Evolutionary conservation across 345 rosid genomes (phyloP).

Genomic region (Boechera stricta): DNA sequence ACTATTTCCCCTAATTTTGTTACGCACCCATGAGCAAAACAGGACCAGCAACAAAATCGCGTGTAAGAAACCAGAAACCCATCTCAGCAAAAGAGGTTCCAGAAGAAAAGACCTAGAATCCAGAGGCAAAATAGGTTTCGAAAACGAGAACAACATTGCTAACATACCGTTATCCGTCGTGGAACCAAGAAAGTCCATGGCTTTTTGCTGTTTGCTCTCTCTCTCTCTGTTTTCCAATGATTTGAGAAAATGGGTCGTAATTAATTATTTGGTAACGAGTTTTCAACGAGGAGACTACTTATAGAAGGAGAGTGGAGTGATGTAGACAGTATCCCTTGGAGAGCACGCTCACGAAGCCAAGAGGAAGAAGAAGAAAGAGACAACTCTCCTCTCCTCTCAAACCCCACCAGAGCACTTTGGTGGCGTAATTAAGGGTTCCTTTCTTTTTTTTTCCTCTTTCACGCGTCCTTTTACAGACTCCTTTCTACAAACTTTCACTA

Average conservation of each 20-base stretch:
- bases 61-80: constrained; percentile 57
- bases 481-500: not conserved
- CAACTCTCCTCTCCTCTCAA: constrained; percentile 23
- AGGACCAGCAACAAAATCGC: constrained; percentile 52
- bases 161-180: constrained; percentile 21
- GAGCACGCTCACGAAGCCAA: constrained; percentile 36
- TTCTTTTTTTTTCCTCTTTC: not conserved
- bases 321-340: constrained; percentile 32
- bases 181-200: constrained; percentile 46
- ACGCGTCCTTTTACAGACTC: not conserved
- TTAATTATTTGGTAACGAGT: not conserved
- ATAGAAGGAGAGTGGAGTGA: constrained; percentile 22
- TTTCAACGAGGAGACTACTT: constrained; percentile 13
- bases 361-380: constrained; percentile 15
- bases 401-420: constrained; percentile 27
- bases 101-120: constrained; percentile 46
- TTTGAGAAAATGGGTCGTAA: constrained; percentile 5
- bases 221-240: not conserved
- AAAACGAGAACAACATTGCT: constrained; percentile 39
- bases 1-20: constrained; percentile 35
- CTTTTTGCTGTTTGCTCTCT: constrained; percentile 23
- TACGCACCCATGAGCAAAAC: constrained; percentile 47
- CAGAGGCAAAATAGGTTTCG: constrained; percentile 38
- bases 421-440: too few relatives aligned
- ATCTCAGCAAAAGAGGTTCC: constrained; percentile 54